Percentiles rank a stretch among this genome's conserved stretches.
Conservation (phyloP, 768 basidiomycete species). For the Solioccasus polychromus region DNA sequence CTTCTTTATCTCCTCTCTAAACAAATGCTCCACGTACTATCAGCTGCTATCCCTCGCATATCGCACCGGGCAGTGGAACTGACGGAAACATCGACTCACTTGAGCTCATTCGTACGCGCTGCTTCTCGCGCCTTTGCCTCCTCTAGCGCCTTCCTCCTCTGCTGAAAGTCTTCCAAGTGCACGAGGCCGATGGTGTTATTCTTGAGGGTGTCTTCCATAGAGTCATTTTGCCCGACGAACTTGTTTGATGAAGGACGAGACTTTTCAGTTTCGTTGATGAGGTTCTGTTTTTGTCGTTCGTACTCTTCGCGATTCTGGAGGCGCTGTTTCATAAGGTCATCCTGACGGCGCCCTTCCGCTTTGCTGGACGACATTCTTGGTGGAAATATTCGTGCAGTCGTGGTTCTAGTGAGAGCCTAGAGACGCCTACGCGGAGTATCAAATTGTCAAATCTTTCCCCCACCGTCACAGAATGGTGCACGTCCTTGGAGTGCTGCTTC, state of each 20-base stretch:
- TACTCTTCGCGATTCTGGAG: conserved; percentile 76
- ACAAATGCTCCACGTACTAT: conserved; percentile 77
- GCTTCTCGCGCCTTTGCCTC: conserved; percentile 90
- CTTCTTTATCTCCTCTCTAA: conserved; percentile 85
- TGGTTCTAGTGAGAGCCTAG: background rate
- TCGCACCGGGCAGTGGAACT: conserved; percentile 1
- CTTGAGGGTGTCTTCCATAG: conserved; percentile 91
- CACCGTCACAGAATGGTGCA: conserved; percentile 58
- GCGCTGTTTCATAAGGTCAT: conserved; percentile 82
- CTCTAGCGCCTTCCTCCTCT: conserved; percentile 82
- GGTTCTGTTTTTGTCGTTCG: conserved; percentile 74
- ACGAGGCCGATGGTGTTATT: conserved; percentile 90
- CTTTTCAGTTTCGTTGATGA: conserved; percentile 90
- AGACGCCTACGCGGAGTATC: conserved; percentile 24
- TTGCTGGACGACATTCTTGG: conserved; percentile 68
- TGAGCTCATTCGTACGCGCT: conserved; percentile 77
- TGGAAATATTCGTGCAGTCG: conserved; percentile 13
- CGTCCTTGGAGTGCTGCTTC: conserved; percentile 80
- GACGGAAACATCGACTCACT: conserved; percentile 56
- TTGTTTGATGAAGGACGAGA: conserved; percentile 82
- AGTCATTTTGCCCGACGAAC: conserved; percentile 93
- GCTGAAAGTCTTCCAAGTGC: conserved; percentile 88
- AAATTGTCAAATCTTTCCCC: conserved; percentile 9
- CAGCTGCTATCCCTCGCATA: conserved; percentile 47
- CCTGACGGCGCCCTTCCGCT: conserved; percentile 82